Evolutionary conservation across 2,329 filamentous ascomycete species (phyloP), one percentile per base, ranked within the genome.

Genomic region (Monilinia fructicola): DNA sequence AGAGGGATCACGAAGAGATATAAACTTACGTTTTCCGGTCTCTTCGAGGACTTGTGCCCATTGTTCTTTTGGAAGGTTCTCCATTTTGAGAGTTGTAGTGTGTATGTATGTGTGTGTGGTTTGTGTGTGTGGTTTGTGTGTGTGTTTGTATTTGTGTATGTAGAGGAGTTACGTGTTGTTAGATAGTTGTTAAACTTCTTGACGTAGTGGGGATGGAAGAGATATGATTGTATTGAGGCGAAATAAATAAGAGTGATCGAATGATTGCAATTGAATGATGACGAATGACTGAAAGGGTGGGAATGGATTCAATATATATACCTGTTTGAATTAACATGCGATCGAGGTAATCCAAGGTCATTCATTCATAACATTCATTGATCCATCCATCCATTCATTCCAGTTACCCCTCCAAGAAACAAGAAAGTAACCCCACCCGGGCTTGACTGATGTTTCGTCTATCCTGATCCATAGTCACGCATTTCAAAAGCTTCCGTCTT

Each of bases 31-130:
- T 66, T 88, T 89, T 73, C 91, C 92, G 67, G 84, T 88, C 83
- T 92, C 86, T 80, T 96, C 91, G 74, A 95, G 84, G 73, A 98
- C 91, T 80, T 95, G 91, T 62, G 94, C 94, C 92, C 90, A 96
- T 83, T 98, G 94, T 79, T 88, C 88, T 61, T 84, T 86, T 67
- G 94, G 94, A 75, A 97, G 85, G 66, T 86, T 73, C 68, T 75
- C 68, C 73, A 75, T 75, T 65, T 71, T 69, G 66, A 55, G 64
- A 54, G 28, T 23, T 62, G 63, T 35, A 42, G 35, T 54, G 21
- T 21, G 35, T 38, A 31, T 28, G 18, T 14, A 28, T 38, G 46
- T 28, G 18, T 14, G 44, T 42, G 54, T 55, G 14, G n/a, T n/a
- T n/a, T 6, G 10, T 65, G 18, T 31, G 12, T 38, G 40, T 31